A percentile compares a stretch with the other conserved stretches of the same genome.
phyloP scores from a whole-genome alignment of 2,329 filamentous ascomycete genomes.

The Aspergillus aculeatinus region DNA sequence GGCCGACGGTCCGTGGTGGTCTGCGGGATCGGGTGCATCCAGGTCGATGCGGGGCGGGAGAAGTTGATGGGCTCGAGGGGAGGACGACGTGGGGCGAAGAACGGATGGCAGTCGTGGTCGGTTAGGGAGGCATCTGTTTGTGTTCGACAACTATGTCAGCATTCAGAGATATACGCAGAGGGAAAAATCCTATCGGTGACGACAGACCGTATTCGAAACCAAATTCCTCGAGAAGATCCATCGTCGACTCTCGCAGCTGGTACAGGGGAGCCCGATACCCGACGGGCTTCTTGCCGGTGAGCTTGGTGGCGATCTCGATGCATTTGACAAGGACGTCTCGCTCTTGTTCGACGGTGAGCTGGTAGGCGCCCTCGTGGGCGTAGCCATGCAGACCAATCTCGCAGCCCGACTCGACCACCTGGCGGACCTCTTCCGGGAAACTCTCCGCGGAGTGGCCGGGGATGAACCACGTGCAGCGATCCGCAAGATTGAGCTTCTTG shows the following conservation, averaged over 20 bases:
- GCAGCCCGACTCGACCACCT: constrained; percentile 53
- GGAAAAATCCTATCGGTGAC: too few species aligned
- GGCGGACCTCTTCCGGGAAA: constrained; percentile 53
- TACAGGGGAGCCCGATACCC: constrained; percentile 42
- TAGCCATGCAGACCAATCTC: constrained; percentile 60
- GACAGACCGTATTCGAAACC: constrained; percentile 43
- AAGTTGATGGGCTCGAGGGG: constrained; percentile 44
- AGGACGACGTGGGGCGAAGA: constrained; percentile 40
- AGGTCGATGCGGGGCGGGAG: constrained; percentile 41
- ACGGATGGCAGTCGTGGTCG: constrained; percentile 44
- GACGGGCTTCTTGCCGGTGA: constrained; percentile 67
- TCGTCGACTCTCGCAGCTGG: constrained; percentile 40
- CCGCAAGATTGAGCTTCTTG: constrained; percentile 50
- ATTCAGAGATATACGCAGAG: background rate
- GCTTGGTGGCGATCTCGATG: constrained; percentile 67
- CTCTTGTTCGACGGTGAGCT: constrained; percentile 71
- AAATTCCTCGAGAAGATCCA: constrained; percentile 42
- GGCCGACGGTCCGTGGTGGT: constrained; percentile 24
- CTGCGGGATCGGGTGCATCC: constrained; percentile 45
- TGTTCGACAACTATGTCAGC: background rate
- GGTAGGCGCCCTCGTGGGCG: constrained; percentile 67
- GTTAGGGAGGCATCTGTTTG: constrained; percentile 41
- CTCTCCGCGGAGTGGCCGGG: constrained; percentile 60
- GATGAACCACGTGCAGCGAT: constrained; percentile 60
- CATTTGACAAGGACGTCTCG: constrained; percentile 72